A percentile compares a stretch with the other conserved stretches of the same genome.
Conservation (phyloP, 768 basidiomycete genomes). For the Exidia glandulosa region DNA sequence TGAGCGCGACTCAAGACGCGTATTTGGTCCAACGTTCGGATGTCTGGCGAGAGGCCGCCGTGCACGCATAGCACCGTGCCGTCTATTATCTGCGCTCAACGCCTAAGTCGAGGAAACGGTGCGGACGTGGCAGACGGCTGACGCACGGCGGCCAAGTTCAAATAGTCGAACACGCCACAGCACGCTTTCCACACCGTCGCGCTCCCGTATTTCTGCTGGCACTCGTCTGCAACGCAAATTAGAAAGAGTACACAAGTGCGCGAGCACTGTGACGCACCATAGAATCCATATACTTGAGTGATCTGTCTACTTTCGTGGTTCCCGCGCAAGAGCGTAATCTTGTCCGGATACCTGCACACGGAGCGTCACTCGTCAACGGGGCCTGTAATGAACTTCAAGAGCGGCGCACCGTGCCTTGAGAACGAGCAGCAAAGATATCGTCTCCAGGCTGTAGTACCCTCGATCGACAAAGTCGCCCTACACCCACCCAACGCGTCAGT, state of each 20-base stretch:
- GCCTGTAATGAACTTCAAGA: neutral
- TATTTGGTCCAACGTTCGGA: slow-evolving; percentile 89
- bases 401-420: slow-evolving; percentile 76
- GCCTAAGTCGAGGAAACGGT: neutral
- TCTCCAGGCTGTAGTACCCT: slow-evolving; percentile 92
- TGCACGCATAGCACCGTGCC: slow-evolving; percentile 89
- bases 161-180: slow-evolving; percentile 90
- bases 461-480: slow-evolving; percentile 97
- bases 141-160: slow-evolving; percentile 92
- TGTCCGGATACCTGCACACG: slow-evolving; percentile 70
- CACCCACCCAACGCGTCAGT: slow-evolving; percentile 5
- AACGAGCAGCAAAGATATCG: slow-evolving; percentile 77
- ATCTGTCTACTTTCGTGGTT: slow-evolving; percentile 98
- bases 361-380: slow-evolving; percentile 54
- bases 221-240: slow-evolving; percentile 61
- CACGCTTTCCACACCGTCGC: slow-evolving; percentile 96
- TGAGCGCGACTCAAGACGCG: slow-evolving; percentile 93
- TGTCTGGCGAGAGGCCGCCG: slow-evolving; percentile 92
- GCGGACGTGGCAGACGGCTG: slow-evolving; percentile 37
- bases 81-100: slow-evolving; percentile 81
- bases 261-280: slow-evolving; percentile 44
- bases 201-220: slow-evolving; percentile 95
- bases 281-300: slow-evolving; percentile 96
- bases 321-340: slow-evolving; percentile 81
- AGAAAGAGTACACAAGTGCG: neutral